Evolutionary conservation across 1,284 basidiomycete species (phyloP).

Genomic region (Exobasidium cylindrosporum): DNA sequence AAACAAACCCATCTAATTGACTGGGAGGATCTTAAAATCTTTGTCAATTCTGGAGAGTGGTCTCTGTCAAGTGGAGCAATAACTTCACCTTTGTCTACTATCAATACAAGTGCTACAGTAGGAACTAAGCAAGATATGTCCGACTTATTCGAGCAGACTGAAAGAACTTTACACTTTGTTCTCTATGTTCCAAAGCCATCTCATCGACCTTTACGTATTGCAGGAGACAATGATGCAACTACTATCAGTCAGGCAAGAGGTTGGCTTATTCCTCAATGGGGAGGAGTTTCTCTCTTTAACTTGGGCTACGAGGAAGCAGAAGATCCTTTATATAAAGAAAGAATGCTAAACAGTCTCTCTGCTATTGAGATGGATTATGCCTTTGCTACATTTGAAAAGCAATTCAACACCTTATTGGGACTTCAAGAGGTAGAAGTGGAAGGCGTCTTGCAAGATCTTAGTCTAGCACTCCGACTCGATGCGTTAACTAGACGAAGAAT

Average conservation of each 20-base stretch:
- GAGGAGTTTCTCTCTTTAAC: slow-evolving; percentile 80
- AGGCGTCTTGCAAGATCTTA: neutral
- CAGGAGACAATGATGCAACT: slow-evolving; percentile 14
- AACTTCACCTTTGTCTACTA: neutral
- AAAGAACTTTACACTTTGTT: slow-evolving; percentile 71
- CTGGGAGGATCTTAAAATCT: slow-evolving; percentile 58
- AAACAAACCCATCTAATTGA: slow-evolving; percentile 29
- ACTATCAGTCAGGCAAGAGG: slow-evolving; percentile 54
- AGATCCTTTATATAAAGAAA: neutral
- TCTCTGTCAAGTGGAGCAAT: slow-evolving; percentile 60
- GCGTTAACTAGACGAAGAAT: slow-evolving; percentile 30
- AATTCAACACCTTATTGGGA: slow-evolving; percentile 75
- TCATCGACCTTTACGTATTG: slow-evolving; percentile 70
- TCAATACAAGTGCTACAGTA: neutral
- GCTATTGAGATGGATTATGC: slow-evolving; percentile 60
- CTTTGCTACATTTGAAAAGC: slow-evolving; percentile 71
- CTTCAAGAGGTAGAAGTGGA: slow-evolving; percentile 53
- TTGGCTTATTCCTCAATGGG: slow-evolving; percentile 94
- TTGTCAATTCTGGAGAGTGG: slow-evolving; percentile 95
- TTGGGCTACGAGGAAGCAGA: neutral
- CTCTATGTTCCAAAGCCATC: slow-evolving; percentile 75
- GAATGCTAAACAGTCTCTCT: slow-evolving; percentile 14
- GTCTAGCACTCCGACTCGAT: slow-evolving; percentile 9
- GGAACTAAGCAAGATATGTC: no score
- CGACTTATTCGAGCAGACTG: slow-evolving; percentile 17